These are phyloP conservation scores for Ophiostoma fasciatum DNA, from an alignment of 2,329 filamentous ascomycete species.

Conservation along the genomic window DNA sequence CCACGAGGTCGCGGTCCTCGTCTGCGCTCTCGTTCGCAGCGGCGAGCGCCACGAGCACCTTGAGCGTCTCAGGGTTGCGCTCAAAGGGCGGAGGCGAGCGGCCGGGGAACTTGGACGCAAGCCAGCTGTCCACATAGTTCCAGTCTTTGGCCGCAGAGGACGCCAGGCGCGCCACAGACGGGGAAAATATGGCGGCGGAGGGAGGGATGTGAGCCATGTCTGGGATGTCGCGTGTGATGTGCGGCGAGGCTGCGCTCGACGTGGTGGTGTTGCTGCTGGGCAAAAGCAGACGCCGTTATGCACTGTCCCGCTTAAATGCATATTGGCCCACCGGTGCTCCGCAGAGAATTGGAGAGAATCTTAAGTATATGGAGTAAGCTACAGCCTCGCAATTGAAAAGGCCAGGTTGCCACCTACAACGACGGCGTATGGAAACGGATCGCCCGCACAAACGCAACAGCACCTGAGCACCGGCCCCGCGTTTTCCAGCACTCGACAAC, in stretches of 20 bases:
- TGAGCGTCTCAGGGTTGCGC: slow-evolving; percentile 66
- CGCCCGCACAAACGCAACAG: not conserved
- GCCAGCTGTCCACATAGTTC: slow-evolving; percentile 76
- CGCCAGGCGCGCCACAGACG: slow-evolving; percentile 55
- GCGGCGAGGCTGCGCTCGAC: no score
- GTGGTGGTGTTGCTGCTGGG: no score
- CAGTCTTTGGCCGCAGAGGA: slow-evolving; percentile 80
- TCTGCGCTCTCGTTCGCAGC: slow-evolving; percentile 64
- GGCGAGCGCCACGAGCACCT: slow-evolving; percentile 57
- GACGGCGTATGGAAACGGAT: no score
- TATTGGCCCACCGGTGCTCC: no score
- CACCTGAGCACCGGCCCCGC: not conserved
- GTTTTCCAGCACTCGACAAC: no score
- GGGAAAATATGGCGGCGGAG: slow-evolving; percentile 48
- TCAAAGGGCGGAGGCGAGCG: slow-evolving; percentile 60
- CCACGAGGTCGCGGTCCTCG: slow-evolving; percentile 47
- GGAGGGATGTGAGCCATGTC: slow-evolving; percentile 23
- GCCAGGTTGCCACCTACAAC: slow-evolving; percentile 5
- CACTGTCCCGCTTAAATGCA: no score
- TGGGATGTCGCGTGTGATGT: no score
- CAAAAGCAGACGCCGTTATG: no score
- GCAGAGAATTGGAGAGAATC: no score
- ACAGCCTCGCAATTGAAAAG: not conserved
- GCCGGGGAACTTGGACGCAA: slow-evolving; percentile 52
- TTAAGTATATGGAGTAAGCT: not conserved